Base-by-base conservation (phyloP, 148 eudicot species). In the Vaccinium myrtillus region DNA sequence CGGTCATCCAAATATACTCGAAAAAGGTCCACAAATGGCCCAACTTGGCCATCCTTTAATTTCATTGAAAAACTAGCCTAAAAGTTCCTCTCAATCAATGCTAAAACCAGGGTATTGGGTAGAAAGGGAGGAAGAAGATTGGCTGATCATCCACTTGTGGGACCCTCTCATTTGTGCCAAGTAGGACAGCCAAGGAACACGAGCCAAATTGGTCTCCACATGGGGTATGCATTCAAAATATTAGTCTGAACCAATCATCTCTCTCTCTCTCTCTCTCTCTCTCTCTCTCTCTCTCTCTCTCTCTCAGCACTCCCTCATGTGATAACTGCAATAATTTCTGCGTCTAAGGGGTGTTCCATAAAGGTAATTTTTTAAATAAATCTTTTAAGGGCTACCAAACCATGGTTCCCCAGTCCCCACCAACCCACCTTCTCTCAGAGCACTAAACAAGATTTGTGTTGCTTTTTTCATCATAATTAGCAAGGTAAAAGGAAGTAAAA, bases 151-250 rank as follows among this genome's bases (percentile, higher is more conserved):
- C 81, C 43, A 87, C 14, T 84, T 67, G 82, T 86, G 74, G 86
- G 85, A 86, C 39, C 70, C 81, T 82, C 8, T 86, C 84, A 70
- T 79, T 83, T 83, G 65, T 75, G 88, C 78, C 73, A 77, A 36
- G 80, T 54, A 77, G 49, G 82, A 55, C 71, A 85, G 89, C 90
- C 85, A 90, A 88, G 90, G 86, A 90, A 90, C 88, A 87, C 89
- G 87, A 83, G 83, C 88, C 86, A 80, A 77, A 87, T 80, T 91
- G 93, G 90, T 88, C 86, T 89, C 91, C 93, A 92, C 93, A 90
- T 92, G 93, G 92, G 90, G 82, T 21, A 59, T 63, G 86, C 82
- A 58, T 79, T 82, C 46, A 65, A 86, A 65, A 48, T 78, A 50
- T 84, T 59, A 39, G 23, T 61, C 58, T 27, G n/a, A 70, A 12